Conservation (phyloP, 768 basidiomycete species). For the Myochromella boudieri region DNA sequence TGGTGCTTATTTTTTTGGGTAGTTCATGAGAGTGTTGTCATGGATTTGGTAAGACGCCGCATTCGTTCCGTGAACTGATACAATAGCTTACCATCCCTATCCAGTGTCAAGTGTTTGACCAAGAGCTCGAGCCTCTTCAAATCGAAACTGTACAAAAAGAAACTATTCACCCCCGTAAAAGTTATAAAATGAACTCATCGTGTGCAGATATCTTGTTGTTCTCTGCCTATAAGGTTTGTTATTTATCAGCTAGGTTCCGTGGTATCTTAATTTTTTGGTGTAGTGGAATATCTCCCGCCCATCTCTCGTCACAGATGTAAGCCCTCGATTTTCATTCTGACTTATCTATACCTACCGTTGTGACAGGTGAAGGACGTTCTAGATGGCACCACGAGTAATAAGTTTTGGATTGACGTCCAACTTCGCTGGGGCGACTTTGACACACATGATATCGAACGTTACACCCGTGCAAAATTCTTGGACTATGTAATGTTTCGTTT, state of each 20-base stretch:
- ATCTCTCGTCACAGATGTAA: constrained; percentile 74
- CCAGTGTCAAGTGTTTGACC: constrained; percentile 97
- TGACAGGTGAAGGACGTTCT: constrained; percentile 79
- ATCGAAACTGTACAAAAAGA: constrained; percentile 99
- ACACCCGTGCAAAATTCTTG: constrained; percentile 98
- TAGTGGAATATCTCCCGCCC: constrained; percentile 98
- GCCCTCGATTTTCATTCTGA: constrained; percentile 21
- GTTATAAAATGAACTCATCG: constrained; percentile 99
- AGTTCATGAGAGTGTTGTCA: constrained; percentile 91
- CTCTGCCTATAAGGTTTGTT: constrained; percentile 79
- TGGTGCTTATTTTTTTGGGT: constrained; percentile 6
- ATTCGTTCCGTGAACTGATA: not conserved
- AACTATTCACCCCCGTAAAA: constrained; percentile 98
- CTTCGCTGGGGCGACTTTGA: constrained; percentile 98
- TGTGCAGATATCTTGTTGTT: constrained; percentile 98
- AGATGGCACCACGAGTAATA: constrained; percentile 97
- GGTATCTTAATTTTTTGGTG: constrained; percentile 14
- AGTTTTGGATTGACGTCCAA: constrained; percentile 98
- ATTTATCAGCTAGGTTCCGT: not conserved
- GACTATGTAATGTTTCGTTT: constrained; percentile 70
- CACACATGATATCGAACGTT: constrained; percentile 97
- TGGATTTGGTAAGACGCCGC: constrained; percentile 66
- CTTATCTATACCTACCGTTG: constrained; percentile 1
- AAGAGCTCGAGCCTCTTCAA: constrained; percentile 95
- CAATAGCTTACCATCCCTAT: constrained; percentile 4